Evolutionary conservation across 441 rosid genomes (phyloP).

Genomic region (Pelargonium exstipulatum): DNA sequence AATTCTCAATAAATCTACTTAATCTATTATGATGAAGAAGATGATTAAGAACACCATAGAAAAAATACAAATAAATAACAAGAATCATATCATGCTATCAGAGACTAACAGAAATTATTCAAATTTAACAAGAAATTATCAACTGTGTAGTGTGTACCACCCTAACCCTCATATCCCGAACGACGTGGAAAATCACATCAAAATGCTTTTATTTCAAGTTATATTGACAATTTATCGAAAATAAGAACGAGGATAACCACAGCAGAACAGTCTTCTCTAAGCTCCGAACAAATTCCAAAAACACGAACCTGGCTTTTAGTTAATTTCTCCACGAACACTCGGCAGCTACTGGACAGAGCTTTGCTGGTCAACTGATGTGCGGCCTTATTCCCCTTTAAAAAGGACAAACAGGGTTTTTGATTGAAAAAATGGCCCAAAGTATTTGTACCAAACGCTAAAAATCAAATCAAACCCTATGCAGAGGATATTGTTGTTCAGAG

Average conservation of each 20-base stretch:
- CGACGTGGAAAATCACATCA: background rate
- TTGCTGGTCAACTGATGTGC: conserved; percentile 20
- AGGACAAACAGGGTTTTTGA: conserved; percentile 9
- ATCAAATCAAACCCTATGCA: conserved; percentile 16
- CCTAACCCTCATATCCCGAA: too few relatives aligned
- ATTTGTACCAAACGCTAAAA: conserved; percentile 9
- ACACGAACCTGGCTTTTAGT: background rate
- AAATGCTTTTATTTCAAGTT: background rate
- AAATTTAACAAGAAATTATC: too few relatives aligned
- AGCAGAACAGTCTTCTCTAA: too few relatives aligned
- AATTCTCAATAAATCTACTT: too few relatives aligned
- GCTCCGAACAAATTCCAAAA: too few relatives aligned
- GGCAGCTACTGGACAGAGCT: background rate
- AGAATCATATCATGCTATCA: too few relatives aligned
- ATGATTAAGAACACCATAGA: too few relatives aligned
- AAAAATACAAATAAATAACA: too few relatives aligned
- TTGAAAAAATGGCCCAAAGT: conserved; percentile 10
- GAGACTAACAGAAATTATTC: too few relatives aligned
- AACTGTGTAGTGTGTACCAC: too few relatives aligned
- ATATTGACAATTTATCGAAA: background rate
- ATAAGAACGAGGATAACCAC: background rate
- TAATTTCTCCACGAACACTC: background rate
- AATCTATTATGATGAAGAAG: too few relatives aligned
- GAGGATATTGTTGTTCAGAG: conserved; percentile 35
- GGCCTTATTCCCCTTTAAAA: conserved; percentile 25